phyloP scores from a whole-genome alignment of 352 stramenopile species.

The Globisporangium paddicum region DNA sequence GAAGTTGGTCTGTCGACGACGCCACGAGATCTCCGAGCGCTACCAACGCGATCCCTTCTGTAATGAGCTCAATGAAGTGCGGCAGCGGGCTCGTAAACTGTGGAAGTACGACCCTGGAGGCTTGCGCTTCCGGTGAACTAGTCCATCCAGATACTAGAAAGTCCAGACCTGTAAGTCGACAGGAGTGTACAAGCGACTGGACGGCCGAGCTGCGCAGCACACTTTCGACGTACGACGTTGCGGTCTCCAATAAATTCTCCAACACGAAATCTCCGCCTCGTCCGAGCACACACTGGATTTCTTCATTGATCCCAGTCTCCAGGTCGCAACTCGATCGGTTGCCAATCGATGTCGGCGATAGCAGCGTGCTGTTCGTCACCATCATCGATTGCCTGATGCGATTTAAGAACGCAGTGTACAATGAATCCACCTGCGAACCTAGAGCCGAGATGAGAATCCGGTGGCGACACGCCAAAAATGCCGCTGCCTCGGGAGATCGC shows the following conservation, averaged over 20 bases:
- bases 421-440: constrained; percentile 37
- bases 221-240: constrained; percentile 27
- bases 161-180: constrained; percentile 45
- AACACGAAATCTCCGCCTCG: constrained; percentile 33
- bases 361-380: constrained; percentile 6
- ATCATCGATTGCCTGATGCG: constrained; percentile 27
- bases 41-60: constrained; percentile 45
- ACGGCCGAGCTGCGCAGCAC: constrained; percentile 35
- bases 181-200: constrained; percentile 41
- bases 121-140: neutral
- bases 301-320: constrained; percentile 43
- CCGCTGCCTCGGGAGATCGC: constrained; percentile 23
- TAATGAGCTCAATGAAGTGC: constrained; percentile 53
- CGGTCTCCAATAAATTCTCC: constrained; percentile 36
- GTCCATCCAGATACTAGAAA: constrained; percentile 55
- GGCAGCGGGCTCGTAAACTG: constrained; percentile 39
- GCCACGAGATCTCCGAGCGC: constrained; percentile 52
- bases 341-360: neutral
- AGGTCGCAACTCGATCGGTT: constrained; percentile 23
- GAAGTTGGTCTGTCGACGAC: constrained; percentile 37
- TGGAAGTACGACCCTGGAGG: constrained; percentile 5
- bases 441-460: constrained; percentile 28
- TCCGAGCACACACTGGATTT: constrained; percentile 39
- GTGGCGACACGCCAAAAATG: constrained; percentile 38
- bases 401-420: constrained; percentile 44